Evolutionary conservation across 352 stramenopile species (phyloP), one percentile per base, ranked within the genome.

Genomic region (Globisporangium nunn): DNA sequence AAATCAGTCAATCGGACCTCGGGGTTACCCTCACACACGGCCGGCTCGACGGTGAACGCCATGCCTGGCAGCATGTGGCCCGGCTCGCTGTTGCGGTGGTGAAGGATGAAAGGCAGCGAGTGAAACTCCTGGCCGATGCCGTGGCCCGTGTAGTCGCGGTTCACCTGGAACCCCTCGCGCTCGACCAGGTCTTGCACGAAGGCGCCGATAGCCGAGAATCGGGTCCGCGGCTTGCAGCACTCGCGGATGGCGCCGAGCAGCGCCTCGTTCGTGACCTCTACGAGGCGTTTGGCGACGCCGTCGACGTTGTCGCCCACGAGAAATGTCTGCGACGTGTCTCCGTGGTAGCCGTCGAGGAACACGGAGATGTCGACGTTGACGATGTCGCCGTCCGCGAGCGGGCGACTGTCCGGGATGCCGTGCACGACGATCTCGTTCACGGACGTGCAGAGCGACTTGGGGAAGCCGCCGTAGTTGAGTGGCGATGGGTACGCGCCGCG

Each of bases 31-130:
- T 99, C 92, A 11, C 86, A 97, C 35, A 99, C 75, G 58, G 98
- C 98, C 2, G 97, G 96, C 76, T 99, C 97, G 63, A 99, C 98
- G 0, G 97, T 99, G 77, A 99, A 99, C 28, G 98, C 93, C 95
- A 98, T 98, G 29, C 96, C 96, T 0, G 83, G 78, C 35, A 91
- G 67, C 76, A 96, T 91, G 50, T 84, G 62, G 18, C 77, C 85
- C n/a, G 73, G 81, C 64, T 81, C 80, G 29, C 74, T 67, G 61
- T 98, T 97, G 39, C 71, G 68, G 59, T 95, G 84, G 67, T 98
- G 91, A 46, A 96, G 63, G 52, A 99, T 96, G 74, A 97, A 98
- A 10, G 96, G 96, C 56, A 96, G 66, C 67, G 80, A 96, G 70
- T 99, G 96, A 61, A 99, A 98, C 48, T 96, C 84, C 37, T 85